Conservation (phyloP, 139 green algal species). For the Zygnema circumcarinatum region DNA sequence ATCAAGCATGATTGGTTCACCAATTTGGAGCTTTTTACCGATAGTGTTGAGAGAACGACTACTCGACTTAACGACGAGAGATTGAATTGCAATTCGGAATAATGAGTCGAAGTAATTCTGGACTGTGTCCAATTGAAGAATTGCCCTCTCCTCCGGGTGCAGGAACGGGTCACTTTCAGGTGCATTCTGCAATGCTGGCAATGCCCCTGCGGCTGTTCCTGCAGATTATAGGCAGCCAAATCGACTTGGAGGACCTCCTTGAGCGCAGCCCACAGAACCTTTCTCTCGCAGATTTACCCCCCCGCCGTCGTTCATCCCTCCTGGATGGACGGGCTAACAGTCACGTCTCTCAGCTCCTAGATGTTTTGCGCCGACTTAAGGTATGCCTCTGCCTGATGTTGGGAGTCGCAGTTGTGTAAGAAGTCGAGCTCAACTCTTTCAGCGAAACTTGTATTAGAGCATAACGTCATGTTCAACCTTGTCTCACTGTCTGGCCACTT, state of each 20-base stretch:
- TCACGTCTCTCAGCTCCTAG: constrained; percentile 11
- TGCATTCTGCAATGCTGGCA: background rate
- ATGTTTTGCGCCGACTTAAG: constrained; percentile 24
- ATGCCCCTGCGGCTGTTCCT: constrained; percentile 28
- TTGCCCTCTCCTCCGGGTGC: background rate
- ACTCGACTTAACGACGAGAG: no score
- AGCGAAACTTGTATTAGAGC: no score
- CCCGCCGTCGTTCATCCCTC: background rate
- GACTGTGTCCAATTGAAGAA: no score
- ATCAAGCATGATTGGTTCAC: no score
- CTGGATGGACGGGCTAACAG: background rate
- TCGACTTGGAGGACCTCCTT: background rate
- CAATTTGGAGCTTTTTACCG: no score
- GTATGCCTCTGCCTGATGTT: background rate
- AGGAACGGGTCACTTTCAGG: background rate
- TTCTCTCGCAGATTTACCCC: background rate
- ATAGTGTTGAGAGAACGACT: no score
- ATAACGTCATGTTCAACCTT: no score
- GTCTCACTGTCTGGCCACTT: no score
- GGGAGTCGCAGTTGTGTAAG: no score
- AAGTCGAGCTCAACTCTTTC: no score
- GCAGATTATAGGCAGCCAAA: background rate
- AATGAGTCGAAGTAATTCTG: no score
- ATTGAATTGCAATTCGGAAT: no score
- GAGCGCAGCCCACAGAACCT: background rate